Conservation (phyloP, 2,329 filamentous ascomycete genomes). For the Fusarium oligoseptatum region DNA sequence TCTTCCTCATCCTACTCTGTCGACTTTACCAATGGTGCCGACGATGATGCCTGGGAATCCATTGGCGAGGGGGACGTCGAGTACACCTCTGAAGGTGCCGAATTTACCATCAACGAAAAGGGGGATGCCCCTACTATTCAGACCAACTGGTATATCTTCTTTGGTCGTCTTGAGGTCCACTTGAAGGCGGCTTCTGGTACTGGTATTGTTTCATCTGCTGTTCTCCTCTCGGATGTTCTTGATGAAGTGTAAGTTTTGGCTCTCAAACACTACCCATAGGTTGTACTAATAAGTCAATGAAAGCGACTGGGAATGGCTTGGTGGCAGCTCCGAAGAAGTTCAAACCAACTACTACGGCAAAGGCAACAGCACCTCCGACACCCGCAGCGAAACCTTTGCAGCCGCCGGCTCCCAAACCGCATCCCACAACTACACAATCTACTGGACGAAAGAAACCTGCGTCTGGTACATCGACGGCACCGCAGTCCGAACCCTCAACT, state of each 20-base stretch:
- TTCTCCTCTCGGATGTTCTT: constrained; percentile 81
- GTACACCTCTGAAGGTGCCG: constrained; percentile 36
- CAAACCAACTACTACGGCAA: constrained; percentile 85
- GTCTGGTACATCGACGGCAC: constrained; percentile 70
- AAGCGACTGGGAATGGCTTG: constrained; percentile 82
- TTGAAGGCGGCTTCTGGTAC: constrained; percentile 79
- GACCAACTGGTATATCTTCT: constrained; percentile 86
- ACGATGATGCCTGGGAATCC: constrained; percentile 38
- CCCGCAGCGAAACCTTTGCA: constrained; percentile 21
- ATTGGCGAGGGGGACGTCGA: constrained; percentile 35
- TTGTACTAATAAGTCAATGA: background rate
- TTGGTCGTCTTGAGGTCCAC: constrained; percentile 78
- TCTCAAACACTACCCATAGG: background rate
- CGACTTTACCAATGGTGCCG: constrained; percentile 40
- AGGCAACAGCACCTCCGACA: constrained; percentile 68
- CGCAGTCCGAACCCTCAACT: constrained; percentile 47
- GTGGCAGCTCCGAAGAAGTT: constrained; percentile 72
- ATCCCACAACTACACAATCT: constrained; percentile 74
- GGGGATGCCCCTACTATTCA: constrained; percentile 72
- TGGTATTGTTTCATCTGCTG: constrained; percentile 82
- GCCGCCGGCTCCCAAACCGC: constrained; percentile 50
- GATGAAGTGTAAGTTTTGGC: constrained; percentile 57
- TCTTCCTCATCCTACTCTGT: constrained; percentile 32
- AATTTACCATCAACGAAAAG: constrained; percentile 68
- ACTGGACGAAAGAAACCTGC: constrained; percentile 73